These are phyloP conservation scores for Saccharomycopsis amapae DNA, from an alignment of 805 yeast species.

Conservation along the genomic window DNA sequence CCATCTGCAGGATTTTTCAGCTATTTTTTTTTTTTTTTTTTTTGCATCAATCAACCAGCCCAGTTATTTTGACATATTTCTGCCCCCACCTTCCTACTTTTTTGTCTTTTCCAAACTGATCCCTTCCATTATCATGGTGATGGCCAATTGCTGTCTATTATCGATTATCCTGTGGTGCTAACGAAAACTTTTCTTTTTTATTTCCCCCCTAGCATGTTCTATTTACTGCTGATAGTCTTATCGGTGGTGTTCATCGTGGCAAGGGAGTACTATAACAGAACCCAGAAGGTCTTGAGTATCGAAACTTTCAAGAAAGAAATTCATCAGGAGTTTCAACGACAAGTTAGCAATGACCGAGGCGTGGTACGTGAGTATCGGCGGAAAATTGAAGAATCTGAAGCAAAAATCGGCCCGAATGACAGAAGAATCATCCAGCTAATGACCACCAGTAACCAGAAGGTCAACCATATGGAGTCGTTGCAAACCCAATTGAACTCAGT, in stretches of 20 bases:
- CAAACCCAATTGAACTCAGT: background rate
- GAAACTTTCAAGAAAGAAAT: background rate
- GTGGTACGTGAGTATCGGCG: background rate
- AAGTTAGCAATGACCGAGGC: background rate
- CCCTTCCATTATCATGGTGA: too few species aligned
- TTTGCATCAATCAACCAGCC: too few species aligned
- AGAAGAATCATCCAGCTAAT: constrained; percentile 8
- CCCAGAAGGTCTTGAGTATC: background rate
- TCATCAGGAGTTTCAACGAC: background rate
- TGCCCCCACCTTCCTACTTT: too few species aligned
- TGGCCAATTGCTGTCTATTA: too few species aligned
- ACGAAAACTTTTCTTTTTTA: too few species aligned
- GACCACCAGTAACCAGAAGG: constrained; percentile 1
- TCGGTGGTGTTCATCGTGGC: background rate
- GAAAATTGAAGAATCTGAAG: background rate
- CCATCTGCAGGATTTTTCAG: too few species aligned
- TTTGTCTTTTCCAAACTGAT: too few species aligned
- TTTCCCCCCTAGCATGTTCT: too few species aligned
- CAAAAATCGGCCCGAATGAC: background rate
- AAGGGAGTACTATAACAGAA: background rate
- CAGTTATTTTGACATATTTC: too few species aligned
- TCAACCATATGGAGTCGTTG: background rate
- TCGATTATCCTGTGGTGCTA: too few species aligned
- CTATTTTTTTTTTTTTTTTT: too few species aligned
- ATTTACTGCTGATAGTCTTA: background rate